phyloP scores from a whole-genome alignment of 1,284 basidiomycete species.

The Cystobasidiaceae sp. region DNA sequence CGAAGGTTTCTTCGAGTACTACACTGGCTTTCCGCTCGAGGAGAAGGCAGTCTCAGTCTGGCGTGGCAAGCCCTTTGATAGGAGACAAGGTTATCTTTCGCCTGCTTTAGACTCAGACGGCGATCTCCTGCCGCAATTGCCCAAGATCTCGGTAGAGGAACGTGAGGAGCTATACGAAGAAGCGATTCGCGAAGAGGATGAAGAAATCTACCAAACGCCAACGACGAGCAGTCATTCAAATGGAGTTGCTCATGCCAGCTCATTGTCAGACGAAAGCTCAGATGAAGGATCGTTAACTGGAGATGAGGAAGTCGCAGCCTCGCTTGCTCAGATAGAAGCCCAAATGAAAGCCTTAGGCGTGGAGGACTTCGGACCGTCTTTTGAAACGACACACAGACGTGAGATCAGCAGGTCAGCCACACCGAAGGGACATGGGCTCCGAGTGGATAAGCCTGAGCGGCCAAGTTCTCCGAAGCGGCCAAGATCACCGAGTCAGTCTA shows the following conservation, averaged over 20 bases:
- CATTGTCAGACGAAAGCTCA: too few species aligned
- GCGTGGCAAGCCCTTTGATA: slow-evolving; percentile 13
- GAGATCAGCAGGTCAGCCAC: too few species aligned
- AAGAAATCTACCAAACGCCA: background rate
- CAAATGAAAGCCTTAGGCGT: background rate
- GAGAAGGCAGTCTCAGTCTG: slow-evolving; percentile 20
- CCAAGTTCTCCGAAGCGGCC: too few species aligned
- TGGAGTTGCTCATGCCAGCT: too few species aligned
- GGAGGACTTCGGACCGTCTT: background rate
- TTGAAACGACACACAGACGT: background rate
- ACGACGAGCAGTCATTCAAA: too few species aligned
- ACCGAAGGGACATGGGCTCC: too few species aligned
- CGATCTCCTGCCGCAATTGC: background rate
- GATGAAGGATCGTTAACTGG: too few species aligned
- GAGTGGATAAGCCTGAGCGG: too few species aligned
- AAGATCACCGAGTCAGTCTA: too few species aligned
- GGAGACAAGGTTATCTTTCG: background rate
- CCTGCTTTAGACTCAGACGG: background rate
- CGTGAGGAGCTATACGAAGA: slow-evolving; percentile 11
- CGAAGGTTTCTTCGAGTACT: slow-evolving; percentile 29
- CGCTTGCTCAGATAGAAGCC: background rate
- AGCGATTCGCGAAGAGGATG: background rate
- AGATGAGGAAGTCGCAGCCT: background rate
- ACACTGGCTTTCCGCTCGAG: slow-evolving; percentile 15
- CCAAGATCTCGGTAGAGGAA: background rate